Conservation (phyloP, 225 moss, liverwort and hornwort species). For the Bryum argenteum region DNA sequence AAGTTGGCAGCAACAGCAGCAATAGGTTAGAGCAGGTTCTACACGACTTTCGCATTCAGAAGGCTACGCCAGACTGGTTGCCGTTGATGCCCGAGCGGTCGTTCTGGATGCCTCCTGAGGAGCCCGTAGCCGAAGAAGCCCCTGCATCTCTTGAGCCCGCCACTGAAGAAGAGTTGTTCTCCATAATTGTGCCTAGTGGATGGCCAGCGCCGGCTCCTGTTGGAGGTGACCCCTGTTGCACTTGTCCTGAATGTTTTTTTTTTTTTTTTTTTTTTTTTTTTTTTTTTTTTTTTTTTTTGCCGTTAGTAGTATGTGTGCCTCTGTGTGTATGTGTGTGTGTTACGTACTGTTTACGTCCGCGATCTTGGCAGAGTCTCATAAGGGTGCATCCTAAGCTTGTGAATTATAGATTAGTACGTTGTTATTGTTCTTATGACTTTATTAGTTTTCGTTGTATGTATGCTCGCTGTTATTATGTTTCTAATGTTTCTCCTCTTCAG, state of each 20-base stretch:
- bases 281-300: background rate
- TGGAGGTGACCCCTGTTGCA: conserved; percentile 51
- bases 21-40: conserved; percentile 67
- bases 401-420: background rate
- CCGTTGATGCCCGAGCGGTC: conserved; percentile 72
- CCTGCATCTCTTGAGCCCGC: conserved; percentile 52
- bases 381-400: background rate
- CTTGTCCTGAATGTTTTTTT: background rate
- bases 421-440: background rate
- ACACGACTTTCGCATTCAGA: conserved; percentile 72
- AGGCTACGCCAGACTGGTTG: conserved; percentile 79
- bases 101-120: conserved; percentile 78
- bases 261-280: background rate
- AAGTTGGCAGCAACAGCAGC: conserved; percentile 36
- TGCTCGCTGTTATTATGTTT: background rate
- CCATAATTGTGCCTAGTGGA: conserved; percentile 81
- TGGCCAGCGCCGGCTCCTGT: conserved; percentile 61
- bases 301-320: background rate
- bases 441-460: background rate
- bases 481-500: background rate
- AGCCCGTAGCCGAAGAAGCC: conserved; percentile 27
- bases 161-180: conserved; percentile 65
- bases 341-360: background rate
- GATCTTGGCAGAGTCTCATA: background rate
- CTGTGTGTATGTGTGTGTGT: background rate